Evolutionary conservation across 345 rosid species (phyloP).

Genomic region (Leavenworthia alabamica): DNA sequence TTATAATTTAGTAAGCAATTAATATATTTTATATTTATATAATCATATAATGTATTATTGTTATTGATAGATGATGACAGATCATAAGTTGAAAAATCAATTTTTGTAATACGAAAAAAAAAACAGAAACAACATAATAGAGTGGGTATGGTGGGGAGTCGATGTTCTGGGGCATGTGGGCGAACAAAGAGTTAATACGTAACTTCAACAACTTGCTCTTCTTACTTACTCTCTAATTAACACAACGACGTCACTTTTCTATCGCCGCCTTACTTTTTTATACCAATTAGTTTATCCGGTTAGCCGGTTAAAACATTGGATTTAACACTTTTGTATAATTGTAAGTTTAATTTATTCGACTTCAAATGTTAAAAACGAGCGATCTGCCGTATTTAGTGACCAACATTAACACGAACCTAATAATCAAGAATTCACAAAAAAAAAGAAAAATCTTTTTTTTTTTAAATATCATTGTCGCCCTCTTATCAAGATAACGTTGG

Average conservation of each 20-base stretch:
- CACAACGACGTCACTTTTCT: no score
- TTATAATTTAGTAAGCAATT: no score
- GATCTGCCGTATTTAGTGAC: background rate
- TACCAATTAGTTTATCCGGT: no score
- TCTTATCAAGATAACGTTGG: background rate
- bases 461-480: background rate
- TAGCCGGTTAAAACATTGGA: background rate
- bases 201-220: conserved; percentile 21
- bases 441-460: background rate
- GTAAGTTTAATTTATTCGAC: no score
- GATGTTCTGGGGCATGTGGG: conserved; percentile 9
- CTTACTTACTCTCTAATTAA: conserved; percentile 8
- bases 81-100: conserved; percentile 9
- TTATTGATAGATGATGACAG: background rate
- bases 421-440: background rate
- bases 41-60: background rate
- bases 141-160: conserved; percentile 26
- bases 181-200: conserved; percentile 7
- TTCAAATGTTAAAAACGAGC: background rate
- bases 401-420: background rate
- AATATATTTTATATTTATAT: background rate
- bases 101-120: background rate
- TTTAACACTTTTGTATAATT: background rate
- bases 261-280: no score
- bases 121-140: conserved; percentile 6